Evolutionary conservation across 495 filamentous ascomycete genomes (phyloP), one percentile per base, ranked within the genome.

Genomic region (Hypoxylon rickii): DNA sequence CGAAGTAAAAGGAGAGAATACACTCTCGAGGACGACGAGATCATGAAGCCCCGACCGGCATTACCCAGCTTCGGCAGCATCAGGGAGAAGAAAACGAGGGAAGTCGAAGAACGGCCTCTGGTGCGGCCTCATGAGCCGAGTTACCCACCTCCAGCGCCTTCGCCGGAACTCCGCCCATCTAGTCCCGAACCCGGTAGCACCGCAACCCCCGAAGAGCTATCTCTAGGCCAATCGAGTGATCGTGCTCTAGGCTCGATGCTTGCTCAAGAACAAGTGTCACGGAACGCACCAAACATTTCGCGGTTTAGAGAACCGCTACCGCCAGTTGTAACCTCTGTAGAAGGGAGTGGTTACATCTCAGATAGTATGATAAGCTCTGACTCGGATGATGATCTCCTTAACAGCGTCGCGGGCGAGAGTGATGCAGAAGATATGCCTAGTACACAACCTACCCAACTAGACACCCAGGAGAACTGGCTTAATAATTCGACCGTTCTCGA

Each of bases 21-120:
- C 0, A 64, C 77, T 3, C 67, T 77, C 7, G 78, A 81, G 20
- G 79, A 89, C 22, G 86, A 89, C 39, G 84, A 87, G 52, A 76
- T 84, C 31, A 87, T 95, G 76, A 85, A 86, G 56, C 90, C 90
- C 17, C 79, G 88, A 7, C 88, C 88, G 3, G 83, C 82, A 1
- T 75, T 96, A 15, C 91, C 91, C 7, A 90, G 86, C 15, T 96
- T 96, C 70, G 91, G 89, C 15, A 93, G 90, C 64, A 78, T 95
- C 29, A 81, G 90, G 31, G 75, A 77, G 16, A 77, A 73, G 49
- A 74, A 73, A 40, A 61, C 63, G 4, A 71, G 70, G 34, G 71
- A 80, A 10, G 19, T 57, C 1, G 68, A 57, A 42, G 79, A 82
- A 50, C 73, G 79, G 16, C 77, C 77, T 1, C 73, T 83, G 41